Evolutionary conservation across 108 stramenopile species (phyloP).

Genomic region (Cyclostephanos tholiformis): DNA sequence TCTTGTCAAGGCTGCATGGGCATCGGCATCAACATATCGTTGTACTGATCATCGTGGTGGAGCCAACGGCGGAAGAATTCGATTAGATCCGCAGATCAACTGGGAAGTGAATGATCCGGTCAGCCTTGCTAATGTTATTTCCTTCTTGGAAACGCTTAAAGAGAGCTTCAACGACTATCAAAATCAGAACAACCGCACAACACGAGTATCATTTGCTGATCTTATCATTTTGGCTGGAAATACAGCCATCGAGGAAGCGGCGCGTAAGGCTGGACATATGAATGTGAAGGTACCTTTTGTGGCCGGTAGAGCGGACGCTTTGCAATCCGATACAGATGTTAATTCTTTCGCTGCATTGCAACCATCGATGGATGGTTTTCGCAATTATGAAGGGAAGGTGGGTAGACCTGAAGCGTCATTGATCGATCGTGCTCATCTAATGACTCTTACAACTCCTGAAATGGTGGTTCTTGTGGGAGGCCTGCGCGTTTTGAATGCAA

Average conservation of each 20-base stretch:
- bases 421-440: constrained; percentile 65
- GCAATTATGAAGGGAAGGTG: constrained; percentile 54
- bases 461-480: constrained; percentile 77
- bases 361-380: constrained; percentile 67
- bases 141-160: constrained; percentile 48
- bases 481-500: constrained; percentile 56
- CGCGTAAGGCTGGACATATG: constrained; percentile 51
- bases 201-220: constrained; percentile 71
- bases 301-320: constrained; percentile 72
- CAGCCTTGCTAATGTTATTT: constrained; percentile 53
- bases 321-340: constrained; percentile 61
- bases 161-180: constrained; percentile 37
- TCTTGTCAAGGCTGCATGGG: constrained; percentile 73
- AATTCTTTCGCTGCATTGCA: constrained; percentile 58
- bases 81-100: constrained; percentile 60
- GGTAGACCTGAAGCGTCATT: constrained; percentile 50
- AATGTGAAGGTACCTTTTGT: constrained; percentile 62
- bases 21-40: constrained; percentile 72
- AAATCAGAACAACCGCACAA: constrained; percentile 16
- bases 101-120: constrained; percentile 74
- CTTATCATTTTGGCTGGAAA: constrained; percentile 73
- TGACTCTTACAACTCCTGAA: constrained; percentile 64
- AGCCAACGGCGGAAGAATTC: constrained; percentile 75
- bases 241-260: constrained; percentile 68
- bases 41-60: constrained; percentile 76